These are phyloP conservation scores for Toxicodendron radicans DNA, from an alignment of 345 rosid genomes.

Conservation along the genomic window DNA sequence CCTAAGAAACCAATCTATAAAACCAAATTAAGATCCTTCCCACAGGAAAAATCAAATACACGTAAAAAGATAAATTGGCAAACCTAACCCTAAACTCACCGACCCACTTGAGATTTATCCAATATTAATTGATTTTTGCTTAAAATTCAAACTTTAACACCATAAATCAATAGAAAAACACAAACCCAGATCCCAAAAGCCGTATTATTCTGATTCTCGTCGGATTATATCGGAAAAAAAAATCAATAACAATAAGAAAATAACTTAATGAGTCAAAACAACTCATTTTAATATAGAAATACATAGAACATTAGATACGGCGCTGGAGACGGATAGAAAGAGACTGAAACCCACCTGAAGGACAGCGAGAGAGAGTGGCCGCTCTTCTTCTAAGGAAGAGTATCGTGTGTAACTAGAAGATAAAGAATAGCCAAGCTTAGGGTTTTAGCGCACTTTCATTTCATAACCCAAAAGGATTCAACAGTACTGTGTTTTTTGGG, in stretches of 20 bases:
- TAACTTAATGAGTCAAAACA: background rate
- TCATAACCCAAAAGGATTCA: background rate
- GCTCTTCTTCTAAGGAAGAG: background rate
- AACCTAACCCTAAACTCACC: background rate
- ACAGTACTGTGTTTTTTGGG: no score
- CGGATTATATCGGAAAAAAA: background rate
- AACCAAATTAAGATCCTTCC: background rate
- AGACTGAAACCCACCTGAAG: background rate
- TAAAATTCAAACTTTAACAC: background rate
- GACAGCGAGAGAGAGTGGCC: background rate
- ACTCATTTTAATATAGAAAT: no score
- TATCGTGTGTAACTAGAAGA: background rate
- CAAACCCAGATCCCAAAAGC: background rate
- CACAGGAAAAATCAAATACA: no score
- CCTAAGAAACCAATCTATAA: background rate
- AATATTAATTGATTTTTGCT: background rate
- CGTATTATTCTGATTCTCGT: background rate
- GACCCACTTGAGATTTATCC: background rate
- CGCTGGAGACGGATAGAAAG: no score
- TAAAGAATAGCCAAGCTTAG: background rate
- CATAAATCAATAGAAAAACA: background rate
- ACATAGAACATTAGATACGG: background rate
- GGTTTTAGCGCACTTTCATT: slow-evolving; percentile 3
- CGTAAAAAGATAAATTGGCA: background rate
- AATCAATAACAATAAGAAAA: background rate